Evolutionary conservation across 345 rosid species (phyloP), one percentile per base, ranked within the genome.

Genomic region (Camelina hispida): DNA sequence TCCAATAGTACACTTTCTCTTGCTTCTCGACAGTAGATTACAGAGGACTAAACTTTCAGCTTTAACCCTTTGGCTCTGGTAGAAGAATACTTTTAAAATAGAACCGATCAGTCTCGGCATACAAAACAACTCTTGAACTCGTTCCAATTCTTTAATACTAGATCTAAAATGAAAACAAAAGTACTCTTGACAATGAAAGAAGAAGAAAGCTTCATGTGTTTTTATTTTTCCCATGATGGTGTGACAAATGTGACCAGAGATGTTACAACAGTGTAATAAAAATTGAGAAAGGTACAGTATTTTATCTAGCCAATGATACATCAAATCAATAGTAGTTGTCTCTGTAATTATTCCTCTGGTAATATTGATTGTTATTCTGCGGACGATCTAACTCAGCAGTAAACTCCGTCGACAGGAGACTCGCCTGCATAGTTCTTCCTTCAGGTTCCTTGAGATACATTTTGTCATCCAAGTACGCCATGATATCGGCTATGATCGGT

Each of bases 371-470:
- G 23, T 69, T 11, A 18, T 69, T 11, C 14, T 82, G 43, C 61
- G 15, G 72, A 18, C 58, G 68, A 32, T 65, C 63, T 66, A 58
- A 30, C 51, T 66, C 88, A 0, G 84, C 87, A 17, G 79, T 84
- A 79, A 81, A 32, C 12, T 67, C 80, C 1, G 78, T 69, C 2
- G 96, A 92, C 56, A 85, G 79, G 73, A 71, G 51, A 63, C 81
- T 20, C 17, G 54, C 54, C 81, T 80, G 66, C 81, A 93, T 38
- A 56, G 75, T 64, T 70, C 90, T 81, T 65, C 90, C 96, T 74
- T 82, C 91, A 11, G 97, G 99, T 63, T 87, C 91, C 76, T 76
- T 60, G 18, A 82, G 84, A 78, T 83, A 95, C 58, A 63, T 80
- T 12, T 67, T 64, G 77, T 89, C 96, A 59, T 88, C 87, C 62